A percentile compares a stretch with the other conserved stretches of the same genome.
Conservation (phyloP, 352 stramenopile species). For the Phytophthora parvispora region DNA sequence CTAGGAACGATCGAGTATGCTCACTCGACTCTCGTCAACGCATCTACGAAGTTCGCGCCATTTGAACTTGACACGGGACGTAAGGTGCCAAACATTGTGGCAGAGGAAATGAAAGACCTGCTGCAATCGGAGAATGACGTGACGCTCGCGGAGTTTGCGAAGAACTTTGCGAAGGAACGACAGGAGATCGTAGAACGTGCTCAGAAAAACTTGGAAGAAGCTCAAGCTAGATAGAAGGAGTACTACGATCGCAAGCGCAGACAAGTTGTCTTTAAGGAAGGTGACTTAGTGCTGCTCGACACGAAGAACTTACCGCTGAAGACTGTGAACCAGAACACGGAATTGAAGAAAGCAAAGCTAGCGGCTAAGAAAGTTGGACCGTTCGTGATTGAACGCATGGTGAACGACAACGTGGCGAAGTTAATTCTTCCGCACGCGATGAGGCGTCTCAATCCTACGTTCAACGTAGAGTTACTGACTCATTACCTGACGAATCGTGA, state of each 20-base stretch:
- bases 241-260: slow-evolving; percentile 22
- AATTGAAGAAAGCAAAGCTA: slow-evolving; percentile 19
- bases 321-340: slow-evolving; percentile 9
- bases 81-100: slow-evolving; percentile 1
- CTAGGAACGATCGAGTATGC: slow-evolving; percentile 24
- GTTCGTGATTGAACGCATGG: slow-evolving; percentile 9
- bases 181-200: slow-evolving; percentile 14
- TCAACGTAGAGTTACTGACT: slow-evolving; percentile 11
- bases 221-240: slow-evolving; percentile 16
- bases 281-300: slow-evolving; percentile 16
- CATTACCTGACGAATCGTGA: slow-evolving; percentile 2
- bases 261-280: slow-evolving; percentile 9
- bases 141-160: slow-evolving; percentile 15
- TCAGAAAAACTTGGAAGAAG: slow-evolving; percentile 8
- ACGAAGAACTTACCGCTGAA: slow-evolving; percentile 20
- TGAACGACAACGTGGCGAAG: slow-evolving; percentile 16
- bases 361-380: slow-evolving; percentile 15
- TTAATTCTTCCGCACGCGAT: slow-evolving; percentile 1
- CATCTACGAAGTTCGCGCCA: slow-evolving; percentile 8
- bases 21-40: slow-evolving; percentile 14
- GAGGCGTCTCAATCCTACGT: slow-evolving; percentile 12
- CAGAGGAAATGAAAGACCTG: slow-evolving; percentile 7
- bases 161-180: slow-evolving; percentile 9
- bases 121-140: not conserved
- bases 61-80: slow-evolving; percentile 26